phyloP scores from a whole-genome alignment of 345 rosid species.

The Raphanus sativus region DNA sequence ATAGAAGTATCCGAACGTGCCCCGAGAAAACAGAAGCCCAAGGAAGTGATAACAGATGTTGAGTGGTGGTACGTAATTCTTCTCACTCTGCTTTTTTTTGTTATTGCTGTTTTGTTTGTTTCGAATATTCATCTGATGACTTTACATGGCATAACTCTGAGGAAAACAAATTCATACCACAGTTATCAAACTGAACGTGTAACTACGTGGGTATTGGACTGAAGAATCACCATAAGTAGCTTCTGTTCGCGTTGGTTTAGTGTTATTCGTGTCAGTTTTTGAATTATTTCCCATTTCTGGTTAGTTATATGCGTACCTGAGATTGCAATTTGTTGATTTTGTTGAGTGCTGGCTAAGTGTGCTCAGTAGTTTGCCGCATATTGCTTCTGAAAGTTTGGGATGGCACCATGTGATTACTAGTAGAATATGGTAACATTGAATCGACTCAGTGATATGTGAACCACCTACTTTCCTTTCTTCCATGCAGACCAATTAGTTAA shows the following conservation, averaged over 20 bases:
- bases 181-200: not conserved
- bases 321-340: not conserved
- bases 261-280: not conserved
- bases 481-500: not conserved
- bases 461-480: not conserved
- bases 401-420: conserved; percentile 4
- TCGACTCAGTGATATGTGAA: conserved; percentile 1
- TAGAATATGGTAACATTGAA: not conserved
- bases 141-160: not conserved
- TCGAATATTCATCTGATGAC: conserved; percentile 1
- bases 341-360: not conserved
- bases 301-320: not conserved
- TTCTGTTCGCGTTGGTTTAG: conserved; percentile 4
- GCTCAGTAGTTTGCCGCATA: not conserved
- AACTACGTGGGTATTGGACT: not conserved
- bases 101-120: conserved; percentile 4
- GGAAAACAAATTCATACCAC: conserved; percentile 8
- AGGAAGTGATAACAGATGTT: conserved; percentile 63
- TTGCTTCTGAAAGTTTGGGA: conserved; percentile 10
- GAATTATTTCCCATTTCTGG: not conserved
- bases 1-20: conserved; percentile 85
- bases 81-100: conserved; percentile 1
- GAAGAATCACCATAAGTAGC: conserved; percentile 2
- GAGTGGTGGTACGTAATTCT: conserved; percentile 91
- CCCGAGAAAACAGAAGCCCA: conserved; percentile 66